Base-by-base conservation (phyloP, 495 filamentous ascomycete genomes). In the Podospora pseudocomata region DNA sequence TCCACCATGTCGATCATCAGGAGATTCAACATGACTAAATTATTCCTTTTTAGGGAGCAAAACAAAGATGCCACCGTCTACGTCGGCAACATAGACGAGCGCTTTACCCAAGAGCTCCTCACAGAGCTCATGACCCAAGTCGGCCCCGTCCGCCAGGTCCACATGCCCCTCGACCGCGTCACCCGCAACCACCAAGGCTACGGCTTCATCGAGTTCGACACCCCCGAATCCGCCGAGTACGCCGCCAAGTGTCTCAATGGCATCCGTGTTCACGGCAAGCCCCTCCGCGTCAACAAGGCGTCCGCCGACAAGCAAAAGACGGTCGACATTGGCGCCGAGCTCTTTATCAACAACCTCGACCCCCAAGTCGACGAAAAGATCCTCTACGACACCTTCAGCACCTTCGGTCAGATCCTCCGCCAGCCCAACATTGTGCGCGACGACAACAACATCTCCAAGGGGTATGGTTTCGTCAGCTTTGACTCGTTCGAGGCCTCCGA, bases 61-160 rank as follows among this genome's bases (percentile, higher is more conserved):
- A 93, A 98, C 78, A 98, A 98, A 77, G 95, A 98, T 80, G 94
- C 94, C 61, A 99, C 95, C 19, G 91, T 97, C 77, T 99, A 99
- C 80, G 89, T 98, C 70, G 95, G 95, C 77, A 98, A 98, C 78
- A 90, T 99, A 73, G 95, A 99, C 80, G 95, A 99, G 81, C 90
- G 96, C 75, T 92, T 92, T 65, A 89, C 91, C 64, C 92, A 97
- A 79, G 90, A 89, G 72, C 82, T 97, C 62, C 88, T 99, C 73
- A 97, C 92, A 89, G 95, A 98, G 84, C 86, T 99, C 72, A 97
- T 98, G 94, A 86, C 96, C 54, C 95, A 99, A 82, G 92, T 91
- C 70, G 95, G 96, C 56, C 93, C 93, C 68, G 93, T 99, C 73
- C 91, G 96, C 74, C 97, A 97, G 78, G 94, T 99, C 61, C 95